Evolutionary conservation across 129 eudicot species (phyloP).

Genomic region (Gnaphalium uliginosum): DNA sequence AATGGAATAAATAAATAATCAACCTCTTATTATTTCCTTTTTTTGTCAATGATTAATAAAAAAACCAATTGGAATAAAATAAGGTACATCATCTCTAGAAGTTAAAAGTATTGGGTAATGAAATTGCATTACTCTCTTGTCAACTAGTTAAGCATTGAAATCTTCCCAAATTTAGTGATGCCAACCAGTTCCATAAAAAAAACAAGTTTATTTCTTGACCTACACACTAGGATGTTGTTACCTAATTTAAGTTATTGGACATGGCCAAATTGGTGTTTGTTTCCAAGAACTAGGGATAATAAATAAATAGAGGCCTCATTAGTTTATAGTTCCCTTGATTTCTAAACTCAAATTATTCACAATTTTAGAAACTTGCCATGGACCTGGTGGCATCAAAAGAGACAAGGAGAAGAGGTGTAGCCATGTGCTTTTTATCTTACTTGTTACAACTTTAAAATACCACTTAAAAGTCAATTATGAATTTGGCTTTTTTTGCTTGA

Average conservation of each 20-base stretch:
- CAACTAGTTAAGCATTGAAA: constrained; percentile 34
- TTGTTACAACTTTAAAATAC: constrained; percentile 24
- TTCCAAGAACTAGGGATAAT: constrained; percentile 34
- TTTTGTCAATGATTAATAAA: not conserved
- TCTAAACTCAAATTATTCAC: constrained; percentile 16
- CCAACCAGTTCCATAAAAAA: constrained; percentile 33
- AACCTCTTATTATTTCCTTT: too few species aligned
- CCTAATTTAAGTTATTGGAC: constrained; percentile 29
- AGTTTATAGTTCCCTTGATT: constrained; percentile 2
- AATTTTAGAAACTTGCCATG: constrained; percentile 18
- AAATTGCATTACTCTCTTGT: constrained; percentile 21
- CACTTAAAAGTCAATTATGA: constrained; percentile 33
- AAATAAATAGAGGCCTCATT: constrained; percentile 28
- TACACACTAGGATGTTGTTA: constrained; percentile 33
- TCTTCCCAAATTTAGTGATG: constrained; percentile 35
- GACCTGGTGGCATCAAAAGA: constrained; percentile 38
- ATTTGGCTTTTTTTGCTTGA: constrained; percentile 34
- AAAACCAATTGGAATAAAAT: not conserved
- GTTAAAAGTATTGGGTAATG: constrained; percentile 7
- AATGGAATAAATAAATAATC: too few species aligned
- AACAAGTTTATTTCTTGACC: constrained; percentile 31
- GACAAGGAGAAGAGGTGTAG: constrained; percentile 27
- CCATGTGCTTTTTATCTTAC: constrained; percentile 30
- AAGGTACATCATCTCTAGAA: constrained; percentile 8
- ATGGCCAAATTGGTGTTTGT: constrained; percentile 30